Percentiles rank a stretch among this genome's conserved stretches.
Evolutionary conservation across 768 basidiomycete species (phyloP).

Genomic region (Collybia mongolica): DNA sequence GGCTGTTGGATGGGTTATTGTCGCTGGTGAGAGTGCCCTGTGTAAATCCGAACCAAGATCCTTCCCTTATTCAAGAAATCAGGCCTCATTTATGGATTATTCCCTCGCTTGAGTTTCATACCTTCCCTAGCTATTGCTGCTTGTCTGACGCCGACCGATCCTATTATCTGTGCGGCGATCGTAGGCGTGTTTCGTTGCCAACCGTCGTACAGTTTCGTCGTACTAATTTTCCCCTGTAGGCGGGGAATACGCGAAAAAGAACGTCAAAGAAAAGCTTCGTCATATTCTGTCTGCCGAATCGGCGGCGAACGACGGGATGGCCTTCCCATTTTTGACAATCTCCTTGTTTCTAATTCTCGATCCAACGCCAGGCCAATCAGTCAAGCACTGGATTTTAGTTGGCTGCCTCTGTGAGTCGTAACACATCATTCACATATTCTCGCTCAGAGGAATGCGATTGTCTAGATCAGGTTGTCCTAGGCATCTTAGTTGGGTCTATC

Average conservation of each 20-base stretch:
- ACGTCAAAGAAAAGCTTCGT: constrained; percentile 76
- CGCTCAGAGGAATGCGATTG: neutral
- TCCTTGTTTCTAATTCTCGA: constrained; percentile 86
- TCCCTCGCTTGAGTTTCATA: constrained; percentile 69
- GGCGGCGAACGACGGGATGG: constrained; percentile 94
- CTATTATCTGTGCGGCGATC: constrained; percentile 85
- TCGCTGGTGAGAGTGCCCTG: constrained; percentile 46
- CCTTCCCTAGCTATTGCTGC: constrained; percentile 86
- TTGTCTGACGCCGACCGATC: constrained; percentile 92
- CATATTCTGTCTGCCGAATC: constrained; percentile 85
- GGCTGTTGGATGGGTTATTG: constrained; percentile 82
- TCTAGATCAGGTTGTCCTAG: constrained; percentile 79
- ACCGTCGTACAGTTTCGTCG: neutral
- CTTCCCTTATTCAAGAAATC: neutral
- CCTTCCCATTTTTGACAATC: constrained; percentile 88
- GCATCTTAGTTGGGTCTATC: constrained; percentile 64
- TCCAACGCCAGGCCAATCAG: constrained; percentile 53
- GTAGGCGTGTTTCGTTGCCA: constrained; percentile 44
- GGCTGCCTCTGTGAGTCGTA: constrained; percentile 71
- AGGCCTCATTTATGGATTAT: constrained; percentile 69
- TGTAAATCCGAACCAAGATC: neutral
- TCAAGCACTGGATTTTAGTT: constrained; percentile 84
- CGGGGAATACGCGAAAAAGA: constrained; percentile 64
- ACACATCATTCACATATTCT: neutral
- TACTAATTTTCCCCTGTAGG: constrained; percentile 34